phyloP scores from a whole-genome alignment of 352 stramenopile genomes.

The Globisporangium camurandrum region DNA sequence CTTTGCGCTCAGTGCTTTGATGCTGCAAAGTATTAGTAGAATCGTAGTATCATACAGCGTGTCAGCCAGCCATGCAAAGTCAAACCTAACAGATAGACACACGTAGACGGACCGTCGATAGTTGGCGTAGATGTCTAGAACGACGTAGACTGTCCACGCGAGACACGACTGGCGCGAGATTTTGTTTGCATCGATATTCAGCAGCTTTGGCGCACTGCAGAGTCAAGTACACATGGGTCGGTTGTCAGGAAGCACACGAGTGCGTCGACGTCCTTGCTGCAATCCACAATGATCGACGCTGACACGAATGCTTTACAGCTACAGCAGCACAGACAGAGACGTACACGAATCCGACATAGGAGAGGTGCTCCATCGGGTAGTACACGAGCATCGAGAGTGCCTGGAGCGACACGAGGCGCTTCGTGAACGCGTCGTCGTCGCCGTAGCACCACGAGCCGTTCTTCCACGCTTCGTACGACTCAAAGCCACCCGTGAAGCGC shows the following conservation, averaged over 20 bases:
- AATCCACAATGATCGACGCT: background rate
- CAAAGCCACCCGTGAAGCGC: conserved; percentile 67
- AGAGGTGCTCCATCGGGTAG: conserved; percentile 81
- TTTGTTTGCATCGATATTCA: conserved; percentile 66
- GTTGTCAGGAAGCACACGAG: too few relatives aligned
- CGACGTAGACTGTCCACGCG: conserved; percentile 65
- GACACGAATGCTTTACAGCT: too few relatives aligned
- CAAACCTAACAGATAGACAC: background rate
- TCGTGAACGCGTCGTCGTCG: conserved; percentile 59
- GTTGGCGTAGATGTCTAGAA: conserved; percentile 75
- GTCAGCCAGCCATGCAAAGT: background rate
- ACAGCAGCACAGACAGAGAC: conserved; percentile 12
- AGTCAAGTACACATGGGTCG: background rate
- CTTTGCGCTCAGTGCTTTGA: conserved; percentile 47
- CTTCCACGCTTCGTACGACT: conserved; percentile 65
- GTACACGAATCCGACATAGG: conserved; percentile 79
- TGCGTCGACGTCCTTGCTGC: too few relatives aligned
- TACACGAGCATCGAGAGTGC: conserved; percentile 79
- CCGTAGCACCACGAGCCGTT: conserved; percentile 73
- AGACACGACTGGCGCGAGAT: conserved; percentile 64
- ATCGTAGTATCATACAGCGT: background rate
- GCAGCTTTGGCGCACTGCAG: conserved; percentile 57
- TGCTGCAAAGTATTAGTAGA: conserved; percentile 33
- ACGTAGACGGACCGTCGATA: conserved; percentile 41
- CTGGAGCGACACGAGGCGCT: conserved; percentile 52